Base-by-base conservation (phyloP, 257 asterid genomes). In the Fraxinus anomala region DNA sequence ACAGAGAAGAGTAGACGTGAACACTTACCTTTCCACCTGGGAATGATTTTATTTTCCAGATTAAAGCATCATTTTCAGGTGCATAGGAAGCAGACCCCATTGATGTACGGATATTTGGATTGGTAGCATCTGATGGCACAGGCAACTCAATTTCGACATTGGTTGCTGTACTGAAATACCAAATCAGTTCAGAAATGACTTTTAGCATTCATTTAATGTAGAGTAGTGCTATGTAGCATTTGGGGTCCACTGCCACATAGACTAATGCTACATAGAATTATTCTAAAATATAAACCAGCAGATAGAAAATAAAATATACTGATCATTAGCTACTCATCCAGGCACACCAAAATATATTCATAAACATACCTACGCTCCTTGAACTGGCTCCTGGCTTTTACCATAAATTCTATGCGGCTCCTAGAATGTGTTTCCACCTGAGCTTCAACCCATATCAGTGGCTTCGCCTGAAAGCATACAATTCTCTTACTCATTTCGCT, bases 61-160 rank as follows among this genome's bases (percentile, higher is more conserved):
- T 83, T 79, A 96, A 83, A 63, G 99, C 92, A 83, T 96, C 99
- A 37, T 74, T 89, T 86, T 96, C 99, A 73, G 99, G 99, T 42
- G 98, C 97, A 83, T 96, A 96, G 81, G 86, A 42, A 69, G 99
- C 96, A 31, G 97, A 92, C n/a, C 99, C 99, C 98, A 96, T 96
- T 75, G 99, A 94, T 69, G 97, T 96, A 76, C 98, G 95, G 36
- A 96, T 88, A 85, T 91, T 92, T 49, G 99, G 98, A 87, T 92
- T 96, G 75, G 98, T 94, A 79, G 98, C 91, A 88, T 96, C 99
- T 17, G 97, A 81, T 70, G 98, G 97, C 75, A 96, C 97, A 11
- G 99, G 99, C 87, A 96, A 79, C 95, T 96, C 97, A 79, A 96
- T 94, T 84, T 96, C 98, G 73, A 96, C 99, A 82, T 90, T 94